Percentiles rank a stretch among this genome's conserved stretches.
These are phyloP conservation scores for Macrolepiota albuminosa DNA, from an alignment of 768 basidiomycete species.

Conservation along the genomic window DNA sequence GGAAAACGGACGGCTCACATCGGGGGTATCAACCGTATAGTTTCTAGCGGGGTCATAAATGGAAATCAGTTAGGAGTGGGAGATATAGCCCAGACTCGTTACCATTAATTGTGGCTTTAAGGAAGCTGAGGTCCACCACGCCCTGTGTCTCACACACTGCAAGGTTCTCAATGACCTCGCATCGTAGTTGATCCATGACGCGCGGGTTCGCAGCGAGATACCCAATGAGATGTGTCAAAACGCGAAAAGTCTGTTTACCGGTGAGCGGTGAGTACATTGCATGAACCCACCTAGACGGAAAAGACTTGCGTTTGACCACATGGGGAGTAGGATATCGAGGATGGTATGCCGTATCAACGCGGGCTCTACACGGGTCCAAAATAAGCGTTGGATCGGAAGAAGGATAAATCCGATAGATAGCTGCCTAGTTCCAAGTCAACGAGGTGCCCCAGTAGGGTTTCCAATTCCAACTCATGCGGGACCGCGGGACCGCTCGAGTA, in stretches of 20 bases:
- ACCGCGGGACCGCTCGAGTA: not conserved
- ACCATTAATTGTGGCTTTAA: not conserved
- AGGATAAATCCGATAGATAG: not conserved
- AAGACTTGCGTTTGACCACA: not conserved
- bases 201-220: not conserved
- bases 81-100: not conserved
- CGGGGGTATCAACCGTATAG: not conserved
- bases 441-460: not conserved
- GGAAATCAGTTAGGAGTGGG: not conserved
- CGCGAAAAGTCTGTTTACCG: not conserved
- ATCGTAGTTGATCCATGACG: not conserved
- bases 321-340: not conserved
- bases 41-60: not conserved
- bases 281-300: too few species aligned
- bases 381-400: not conserved
- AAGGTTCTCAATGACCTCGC: not conserved
- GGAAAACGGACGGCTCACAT: not conserved
- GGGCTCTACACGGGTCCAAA: not conserved
- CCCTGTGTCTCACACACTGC: too few species aligned
- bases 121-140: not conserved
- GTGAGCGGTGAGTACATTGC: too few species aligned
- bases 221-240: not conserved
- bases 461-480: not conserved
- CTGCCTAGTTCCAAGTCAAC: not conserved
- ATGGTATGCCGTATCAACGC: not conserved